Evolutionary conservation across 192 early-diverging fungal genomes (phyloP).

Genomic region (Coemansia sp.): DNA sequence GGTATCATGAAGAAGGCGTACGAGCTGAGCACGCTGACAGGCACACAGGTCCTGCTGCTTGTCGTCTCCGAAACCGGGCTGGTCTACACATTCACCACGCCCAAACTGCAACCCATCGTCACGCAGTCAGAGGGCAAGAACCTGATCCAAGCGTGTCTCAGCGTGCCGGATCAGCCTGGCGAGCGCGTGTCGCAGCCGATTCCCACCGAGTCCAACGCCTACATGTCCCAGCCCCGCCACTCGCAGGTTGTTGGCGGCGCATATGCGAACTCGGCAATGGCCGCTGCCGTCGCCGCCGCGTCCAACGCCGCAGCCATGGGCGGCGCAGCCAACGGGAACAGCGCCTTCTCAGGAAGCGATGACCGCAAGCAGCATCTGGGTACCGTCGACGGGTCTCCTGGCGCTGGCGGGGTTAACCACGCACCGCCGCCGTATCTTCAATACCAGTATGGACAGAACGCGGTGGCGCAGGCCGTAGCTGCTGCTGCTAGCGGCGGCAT

Average conservation of each 20-base stretch:
- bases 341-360: conserved; percentile 10
- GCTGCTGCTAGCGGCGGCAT: conserved; percentile 24
- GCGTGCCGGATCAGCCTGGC: conserved; percentile 71
- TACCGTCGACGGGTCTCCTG: conserved; percentile 14
- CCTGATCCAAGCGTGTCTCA: conserved; percentile 89
- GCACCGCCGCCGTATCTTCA: conserved; percentile 31
- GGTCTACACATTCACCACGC: conserved; percentile 93
- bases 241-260: conserved; percentile 5
- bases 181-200: conserved; percentile 43
- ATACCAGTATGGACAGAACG: conserved; percentile 40
- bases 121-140: conserved; percentile 90
- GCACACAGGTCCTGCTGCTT: conserved; percentile 89
- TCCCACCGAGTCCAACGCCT: conserved; percentile 52
- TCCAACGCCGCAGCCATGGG: conserved; percentile 19
- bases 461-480: conserved; percentile 44
- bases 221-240: conserved; percentile 53
- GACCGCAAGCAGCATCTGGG: conserved; percentile 36
- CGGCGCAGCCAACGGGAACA: conserved; percentile 8
- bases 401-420: conserved; percentile 13
- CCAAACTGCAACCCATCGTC: conserved; percentile 89
- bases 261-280: conserved; percentile 9
- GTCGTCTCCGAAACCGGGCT: conserved; percentile 95
- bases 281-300: conserved; percentile 27
- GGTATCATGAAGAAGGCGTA: conserved; percentile 99
- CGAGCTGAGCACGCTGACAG: conserved; percentile 89